phyloP scores from a whole-genome alignment of 2,329 filamentous ascomycete genomes.

The Paecilomyces variotii region DNA sequence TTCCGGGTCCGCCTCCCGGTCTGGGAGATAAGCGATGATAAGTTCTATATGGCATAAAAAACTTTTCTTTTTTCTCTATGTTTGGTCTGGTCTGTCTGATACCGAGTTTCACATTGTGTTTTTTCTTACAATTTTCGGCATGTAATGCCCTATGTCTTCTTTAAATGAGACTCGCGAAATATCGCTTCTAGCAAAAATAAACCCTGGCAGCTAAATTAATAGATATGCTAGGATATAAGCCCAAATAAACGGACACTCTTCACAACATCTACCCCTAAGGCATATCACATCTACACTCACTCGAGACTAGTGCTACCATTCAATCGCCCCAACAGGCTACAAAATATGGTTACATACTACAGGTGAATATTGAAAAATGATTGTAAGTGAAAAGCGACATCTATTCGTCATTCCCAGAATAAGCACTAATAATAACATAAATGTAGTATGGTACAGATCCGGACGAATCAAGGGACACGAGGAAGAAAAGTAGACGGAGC shows the following conservation, averaged over 20 bases:
- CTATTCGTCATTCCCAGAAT: not conserved
- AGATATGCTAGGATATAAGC: not conserved
- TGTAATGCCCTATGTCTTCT: not conserved
- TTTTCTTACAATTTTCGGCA: not conserved
- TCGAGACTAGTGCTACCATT: not conserved
- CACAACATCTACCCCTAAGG: not conserved
- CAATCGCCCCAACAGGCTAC: too few relatives aligned
- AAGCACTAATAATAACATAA: not conserved
- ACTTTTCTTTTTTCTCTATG: not conserved
- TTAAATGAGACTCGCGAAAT: not conserved
- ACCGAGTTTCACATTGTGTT: conserved; percentile 4
- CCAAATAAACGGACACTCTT: not conserved
- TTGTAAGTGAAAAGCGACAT: not conserved
- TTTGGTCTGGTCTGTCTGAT: not conserved
- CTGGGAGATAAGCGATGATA: conserved; percentile 22
- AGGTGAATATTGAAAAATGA: not conserved
- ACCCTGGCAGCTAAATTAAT: not conserved
- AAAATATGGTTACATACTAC: too few relatives aligned
- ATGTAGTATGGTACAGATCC: not conserved
- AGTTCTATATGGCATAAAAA: not conserved
- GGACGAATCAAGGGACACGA: not conserved
- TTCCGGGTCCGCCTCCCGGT: conserved; percentile 19
- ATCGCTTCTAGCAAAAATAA: not conserved
- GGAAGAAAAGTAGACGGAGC: too few relatives aligned
- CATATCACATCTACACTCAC: not conserved